phyloP scores from a whole-genome alignment of 345 rosid species.

The Murraya koenigii region DNA sequence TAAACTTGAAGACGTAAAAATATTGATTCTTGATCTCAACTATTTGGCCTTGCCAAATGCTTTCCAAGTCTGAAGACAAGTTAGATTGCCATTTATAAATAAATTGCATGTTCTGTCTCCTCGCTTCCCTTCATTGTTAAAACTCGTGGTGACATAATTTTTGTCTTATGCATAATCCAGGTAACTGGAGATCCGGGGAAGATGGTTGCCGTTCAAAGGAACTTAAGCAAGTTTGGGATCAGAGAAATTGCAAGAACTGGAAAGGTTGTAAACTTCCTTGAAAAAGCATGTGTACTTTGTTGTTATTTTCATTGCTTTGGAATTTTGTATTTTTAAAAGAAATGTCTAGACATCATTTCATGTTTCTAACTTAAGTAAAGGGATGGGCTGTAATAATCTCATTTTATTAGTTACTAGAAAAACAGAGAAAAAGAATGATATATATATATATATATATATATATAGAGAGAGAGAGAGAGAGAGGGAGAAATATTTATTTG shows the following conservation, averaged over 20 bases:
- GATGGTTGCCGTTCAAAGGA: conserved; percentile 84
- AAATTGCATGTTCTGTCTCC: background rate
- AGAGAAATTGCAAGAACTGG: conserved; percentile 84
- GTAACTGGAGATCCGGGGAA: conserved; percentile 99
- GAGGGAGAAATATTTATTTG: background rate
- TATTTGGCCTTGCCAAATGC: background rate
- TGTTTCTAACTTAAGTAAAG: background rate
- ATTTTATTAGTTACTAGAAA: too few species aligned
- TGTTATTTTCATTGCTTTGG: conserved; percentile 3
- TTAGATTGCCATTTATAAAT: background rate
- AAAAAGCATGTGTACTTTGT: background rate
- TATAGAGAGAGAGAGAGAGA: background rate
- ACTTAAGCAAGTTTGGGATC: conserved; percentile 85
- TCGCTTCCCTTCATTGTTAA: background rate
- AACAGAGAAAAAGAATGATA: too few species aligned
- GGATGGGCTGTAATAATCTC: background rate
- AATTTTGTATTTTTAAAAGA: background rate
- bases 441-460: too few species aligned
- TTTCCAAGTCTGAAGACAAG: background rate
- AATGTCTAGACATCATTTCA: background rate
- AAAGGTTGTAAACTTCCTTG: conserved; percentile 37
- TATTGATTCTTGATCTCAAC: background rate
- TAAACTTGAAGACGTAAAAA: background rate
- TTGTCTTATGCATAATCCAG: conserved; percentile 27
- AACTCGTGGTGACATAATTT: background rate